Evolutionary conservation across 1,139 yeast species (phyloP).

Genomic region (Eremothecium coryli): DNA sequence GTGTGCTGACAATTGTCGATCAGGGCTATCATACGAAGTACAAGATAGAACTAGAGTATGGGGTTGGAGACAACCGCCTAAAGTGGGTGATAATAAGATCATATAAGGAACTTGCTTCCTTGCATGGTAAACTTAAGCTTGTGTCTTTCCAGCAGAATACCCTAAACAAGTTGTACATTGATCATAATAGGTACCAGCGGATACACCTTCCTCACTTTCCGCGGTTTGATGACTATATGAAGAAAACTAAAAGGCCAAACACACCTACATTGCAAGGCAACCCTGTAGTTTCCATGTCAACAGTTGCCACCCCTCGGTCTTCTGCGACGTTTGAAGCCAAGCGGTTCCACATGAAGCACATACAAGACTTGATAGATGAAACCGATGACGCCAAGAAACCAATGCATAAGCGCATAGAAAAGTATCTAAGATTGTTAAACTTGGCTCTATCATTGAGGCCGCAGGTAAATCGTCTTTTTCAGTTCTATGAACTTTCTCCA

Average conservation of each 20-base stretch:
- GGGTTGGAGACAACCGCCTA: constrained; percentile 70
- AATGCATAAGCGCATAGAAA: constrained; percentile 37
- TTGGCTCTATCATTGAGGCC: constrained; percentile 57
- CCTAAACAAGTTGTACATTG: constrained; percentile 20
- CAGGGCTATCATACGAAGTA: constrained; percentile 33
- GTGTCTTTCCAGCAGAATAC: constrained; percentile 34
- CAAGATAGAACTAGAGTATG: constrained; percentile 73
- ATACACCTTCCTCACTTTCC: constrained; percentile 30
- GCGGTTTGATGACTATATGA: constrained; percentile 16
- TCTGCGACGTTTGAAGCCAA: constrained; percentile 19
- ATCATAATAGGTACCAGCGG: constrained; percentile 19
- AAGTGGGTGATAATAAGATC: constrained; percentile 75
- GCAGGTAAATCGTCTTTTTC: constrained; percentile 72
- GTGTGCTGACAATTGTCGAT: constrained; percentile 33
- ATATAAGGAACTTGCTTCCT: constrained; percentile 55
- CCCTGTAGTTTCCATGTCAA: not conserved
- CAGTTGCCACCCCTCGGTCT: constrained; percentile 10
- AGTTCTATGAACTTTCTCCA: constrained; percentile 84
- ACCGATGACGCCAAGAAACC: constrained; percentile 23
- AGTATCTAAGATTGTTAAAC: constrained; percentile 56
- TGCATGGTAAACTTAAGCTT: constrained; percentile 62
- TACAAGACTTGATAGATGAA: constrained; percentile 26
- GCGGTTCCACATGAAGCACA: constrained; percentile 24
- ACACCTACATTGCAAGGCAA: constrained; percentile 1
- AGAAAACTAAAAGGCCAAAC: constrained; percentile 5